Base-by-base conservation (phyloP, 192 early-diverging fungal species). In the Coemansia sp. region DNA sequence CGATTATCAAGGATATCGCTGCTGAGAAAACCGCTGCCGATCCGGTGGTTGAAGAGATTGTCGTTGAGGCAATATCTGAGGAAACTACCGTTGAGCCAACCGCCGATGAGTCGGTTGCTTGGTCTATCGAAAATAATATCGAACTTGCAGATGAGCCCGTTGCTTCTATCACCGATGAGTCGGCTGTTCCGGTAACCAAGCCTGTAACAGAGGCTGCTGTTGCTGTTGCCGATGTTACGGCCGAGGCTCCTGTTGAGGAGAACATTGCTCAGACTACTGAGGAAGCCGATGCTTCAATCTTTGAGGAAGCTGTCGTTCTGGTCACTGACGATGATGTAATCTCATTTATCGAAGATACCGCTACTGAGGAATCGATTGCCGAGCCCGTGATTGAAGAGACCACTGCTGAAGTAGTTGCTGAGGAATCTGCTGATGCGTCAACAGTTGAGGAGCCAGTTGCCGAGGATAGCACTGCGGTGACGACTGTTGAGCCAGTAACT, bases 381-480 rank as follows among this genome's bases (percentile, higher is more conserved):
- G 53, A 61, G 20, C 22, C 40, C 5, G 44, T 7, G 26, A 12
- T 26, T 1, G 60, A 61, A 34, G 59, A 44, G n/a, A 11, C n/a
- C n/a, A 46, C 23, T 34, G 60, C 20, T 52, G 60, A 57, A 12
- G 58, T 17, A 37, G 3, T 53, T 5, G 47, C 48, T 9, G 31
- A 36, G 12, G 52, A 58, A 2, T 10, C 25, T 31, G 26, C 52
- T 28, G 11, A 28, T 55, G 53, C 8, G 19, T 5, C 17, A 21
- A 44, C 51, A 20, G 42, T 28, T 14, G 57, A 66, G 36, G 36
- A 37, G 6, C 38, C 65, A 37, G n/a, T 44, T 52, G 28, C 14
- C 20, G 42, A 54, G 5, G 46, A 36, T 53, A 23, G 42, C 42
- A 1, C 14, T 40, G 38, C 6, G 8, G 1, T 8, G 6, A 14